Base-by-base conservation (phyloP, 495 filamentous ascomycete species). In the Elasticomyces elasticus region DNA sequence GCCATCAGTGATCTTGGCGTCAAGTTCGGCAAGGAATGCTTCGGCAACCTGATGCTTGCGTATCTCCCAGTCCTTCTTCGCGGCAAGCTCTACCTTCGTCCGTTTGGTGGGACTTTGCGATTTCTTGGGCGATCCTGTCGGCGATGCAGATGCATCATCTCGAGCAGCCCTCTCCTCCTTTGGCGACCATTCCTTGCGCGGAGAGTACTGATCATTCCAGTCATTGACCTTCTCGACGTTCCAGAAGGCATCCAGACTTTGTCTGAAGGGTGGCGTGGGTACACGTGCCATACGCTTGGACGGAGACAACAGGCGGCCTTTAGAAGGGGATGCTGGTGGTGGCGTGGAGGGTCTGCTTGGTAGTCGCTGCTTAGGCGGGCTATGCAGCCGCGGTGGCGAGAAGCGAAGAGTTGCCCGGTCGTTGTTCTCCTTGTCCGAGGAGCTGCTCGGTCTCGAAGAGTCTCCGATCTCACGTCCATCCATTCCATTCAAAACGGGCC, bases 181-280 rank as follows among this genome's bases (percentile, higher is more conserved):
- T 52, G 57, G 66, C 26, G 61, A 67, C 41, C 69, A 64, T 56
- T 87, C 88, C 27, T 72, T 70, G 22, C 51, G 40, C 0, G 85
- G 82, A 6, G 86, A 86, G 66, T 89, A 80, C 53, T 84, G 68
- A 56, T 94, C 87, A 59, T 88, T 83, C 89, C 87, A 95, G 51
- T 79, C 78, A 67, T 90, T 86, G 56, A 86, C 80, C 12, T 78
- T 68, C 25, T 83, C 83, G 54, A 82, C 78, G 51, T 74, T 77
- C 90, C 90, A 95, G 68, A 95, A 94, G 12, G 78, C 77, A 61
- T 92, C 88, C 24, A 80, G 75, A 49, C 76, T 84, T 40, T 82
- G 82, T 41, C 81, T 78, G 62, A 86, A 77, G 0, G 78, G 76
- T 2, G 75, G 74, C 1, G 73, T 69, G 28, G 79, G 79, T 27